Percentiles rank a stretch among this genome's conserved stretches.
These are phyloP conservation scores for Blastocystis sp. DNA, from an alignment of 352 stramenopile species.

Conservation along the genomic window DNA sequence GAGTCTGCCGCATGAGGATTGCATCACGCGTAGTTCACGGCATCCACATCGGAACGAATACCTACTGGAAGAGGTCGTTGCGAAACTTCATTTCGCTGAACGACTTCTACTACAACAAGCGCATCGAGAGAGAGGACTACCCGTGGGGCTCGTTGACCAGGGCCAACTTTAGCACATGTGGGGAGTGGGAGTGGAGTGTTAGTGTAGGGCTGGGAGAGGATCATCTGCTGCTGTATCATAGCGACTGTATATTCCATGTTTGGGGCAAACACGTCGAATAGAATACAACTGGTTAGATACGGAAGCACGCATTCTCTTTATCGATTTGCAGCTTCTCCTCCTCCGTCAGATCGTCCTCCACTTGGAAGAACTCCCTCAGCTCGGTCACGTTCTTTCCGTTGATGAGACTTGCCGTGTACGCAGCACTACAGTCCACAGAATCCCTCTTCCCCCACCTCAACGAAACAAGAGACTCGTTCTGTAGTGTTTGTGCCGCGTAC, in stretches of 20 bases:
- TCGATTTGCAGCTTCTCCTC: constrained; percentile 69
- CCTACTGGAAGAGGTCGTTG: constrained; percentile 56
- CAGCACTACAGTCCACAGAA: constrained; percentile 23
- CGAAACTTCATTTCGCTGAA: background rate
- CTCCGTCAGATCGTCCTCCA: constrained; percentile 62
- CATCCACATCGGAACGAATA: constrained; percentile 53
- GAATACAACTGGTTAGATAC: constrained; percentile 49
- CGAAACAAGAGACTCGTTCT: constrained; percentile 56
- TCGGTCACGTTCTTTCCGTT: constrained; percentile 65
- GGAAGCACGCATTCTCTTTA: constrained; percentile 68
- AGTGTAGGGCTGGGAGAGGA: constrained; percentile 5
- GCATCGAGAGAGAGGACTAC: constrained; percentile 28
- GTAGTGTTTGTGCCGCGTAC: constrained; percentile 40
- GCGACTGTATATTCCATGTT: background rate
- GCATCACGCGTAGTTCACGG: constrained; percentile 13
- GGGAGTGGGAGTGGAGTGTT: background rate
- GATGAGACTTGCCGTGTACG: constrained; percentile 65
- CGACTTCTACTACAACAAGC: constrained; percentile 60
- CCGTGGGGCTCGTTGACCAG: constrained; percentile 8
- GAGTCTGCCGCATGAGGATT: background rate
- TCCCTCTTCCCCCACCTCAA: constrained; percentile 1
- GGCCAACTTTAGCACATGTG: constrained; percentile 5
- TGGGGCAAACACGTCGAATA: background rate
- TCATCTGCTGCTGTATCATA: constrained; percentile 14
- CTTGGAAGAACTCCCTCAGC: constrained; percentile 65